Base-by-base conservation (phyloP, 2,329 filamentous ascomycete species). In the Pseudogymnoascus sp. region DNA sequence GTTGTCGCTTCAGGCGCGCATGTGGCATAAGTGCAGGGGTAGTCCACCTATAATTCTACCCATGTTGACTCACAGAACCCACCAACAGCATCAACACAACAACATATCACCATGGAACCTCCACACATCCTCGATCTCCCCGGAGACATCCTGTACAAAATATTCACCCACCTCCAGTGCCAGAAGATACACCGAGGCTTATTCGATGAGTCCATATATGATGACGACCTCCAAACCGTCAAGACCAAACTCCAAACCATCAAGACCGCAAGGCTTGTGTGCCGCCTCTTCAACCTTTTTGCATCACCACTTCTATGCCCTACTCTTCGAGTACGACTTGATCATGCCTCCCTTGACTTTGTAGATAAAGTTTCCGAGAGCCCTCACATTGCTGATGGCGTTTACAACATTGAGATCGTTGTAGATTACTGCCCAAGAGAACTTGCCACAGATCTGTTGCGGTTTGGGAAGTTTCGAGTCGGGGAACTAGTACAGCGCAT, bases 381-480 rank as follows among this genome's bases (percentile, higher is more conserved):
- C 39, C 21, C 37, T 62, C 21, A 48, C 13, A 8, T 62, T 45
- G 61, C 61, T 48, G 6, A 16, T 19, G 37, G 39, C 37, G 61
- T 62, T 21, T 34, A 34, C n/a, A 45, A 23, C 21, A 62, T 62
- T 37, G 39, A 62, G 37, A 21, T 62, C 37, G 21, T 62, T 21
- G 34, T 48, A 34, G 61, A 48, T 48, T 62, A 62, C 37, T n/a
- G 39, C 14, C 61, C 37, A 25, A 21, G 36, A 34, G 61, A 62
- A 45, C 61, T 62, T 48, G 37, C 36, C 25, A 28, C 36, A 25
- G 61, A 62, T 62, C 61, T 62, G 36, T 45, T 34, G 19, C 36
- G 21, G 23, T 62, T 48, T 45, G 45, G 13, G 14, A 19, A 62
- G 11, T 23, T 6, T 28, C 19, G 61, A 25, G 13, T 13, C 11